Evolutionary conservation across 2,329 filamentous ascomycete species (phyloP).

Genomic region (Fusarium verticillioides): DNA sequence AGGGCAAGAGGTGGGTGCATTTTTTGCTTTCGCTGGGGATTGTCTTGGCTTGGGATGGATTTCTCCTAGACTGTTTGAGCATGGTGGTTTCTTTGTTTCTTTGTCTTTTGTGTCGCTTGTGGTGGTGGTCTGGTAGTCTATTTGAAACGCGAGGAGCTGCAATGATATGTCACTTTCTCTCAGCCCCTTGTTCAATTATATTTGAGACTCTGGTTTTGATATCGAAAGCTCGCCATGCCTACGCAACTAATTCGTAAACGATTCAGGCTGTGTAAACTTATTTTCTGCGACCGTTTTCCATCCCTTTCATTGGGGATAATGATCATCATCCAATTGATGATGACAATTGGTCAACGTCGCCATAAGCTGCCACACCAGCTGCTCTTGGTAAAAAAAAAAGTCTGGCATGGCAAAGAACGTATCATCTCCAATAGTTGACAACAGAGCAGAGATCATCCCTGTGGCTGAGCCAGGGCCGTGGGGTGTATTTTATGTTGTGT

Average conservation of each 20-base stretch:
- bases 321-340: constrained; percentile 1
- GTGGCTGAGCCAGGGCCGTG: constrained; percentile 1
- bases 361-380: not conserved
- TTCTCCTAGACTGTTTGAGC: constrained; percentile 13
- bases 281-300: not conserved
- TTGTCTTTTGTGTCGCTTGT: not conserved
- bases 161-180: constrained; percentile 1
- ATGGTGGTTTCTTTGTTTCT: not conserved
- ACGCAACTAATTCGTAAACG: constrained; percentile 1
- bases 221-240: not conserved
- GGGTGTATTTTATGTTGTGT: not conserved
- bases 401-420: not conserved
- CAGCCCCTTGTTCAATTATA: not conserved
- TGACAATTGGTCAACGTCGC: not conserved
- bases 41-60: not conserved
- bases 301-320: not conserved
- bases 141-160: constrained; percentile 7
- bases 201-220: not conserved
- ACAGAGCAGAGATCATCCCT: not conserved
- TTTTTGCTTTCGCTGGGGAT: not conserved
- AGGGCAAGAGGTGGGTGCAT: not conserved
- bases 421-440: constrained; percentile 1
- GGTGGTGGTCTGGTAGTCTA: constrained; percentile 1
- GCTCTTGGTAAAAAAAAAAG: too few relatives aligned
- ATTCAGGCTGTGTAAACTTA: not conserved